Base-by-base conservation (phyloP, 371 early-diverging fungal species). In the Mortierella sp. region DNA sequence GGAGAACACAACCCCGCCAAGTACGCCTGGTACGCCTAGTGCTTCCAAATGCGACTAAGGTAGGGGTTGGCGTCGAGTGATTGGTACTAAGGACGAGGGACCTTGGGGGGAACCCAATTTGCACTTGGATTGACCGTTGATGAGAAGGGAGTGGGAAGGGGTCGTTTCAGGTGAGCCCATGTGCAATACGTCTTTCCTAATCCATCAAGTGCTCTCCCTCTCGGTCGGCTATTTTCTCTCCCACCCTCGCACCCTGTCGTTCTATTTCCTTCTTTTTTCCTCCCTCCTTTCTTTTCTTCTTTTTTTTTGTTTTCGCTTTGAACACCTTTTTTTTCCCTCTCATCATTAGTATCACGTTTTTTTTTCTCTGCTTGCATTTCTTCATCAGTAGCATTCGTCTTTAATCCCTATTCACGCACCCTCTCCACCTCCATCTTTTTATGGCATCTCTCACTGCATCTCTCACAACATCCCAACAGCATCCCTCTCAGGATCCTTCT, bases 161-260 rank as follows among this genome's bases (percentile, higher is more conserved):
- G 47, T 7, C 28, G 13, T 34, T 52, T 52, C 52, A 28, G 30
- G 3, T n/a, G n/a, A n/a, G n/a, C n/a, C n/a, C n/a, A n/a, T n/a
- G n/a, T n/a, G n/a, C n/a, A n/a, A n/a, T n/a, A n/a, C n/a, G n/a
- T n/a, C n/a, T n/a, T n/a, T n/a, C n/a, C n/a, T 7, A n/a, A 9
- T 6, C 23, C 6, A 14, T 14, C 23, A 8, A 13, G 23, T 16
- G 21, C 50, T 27, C 50, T 27, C 53, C 31, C 42, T 54, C 23
- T 54, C 24, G 14, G n/a, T n/a, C n/a, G n/a, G 6, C 54, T 38
- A 16, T 23, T 54, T 54, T 54, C 34, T 34, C 14, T 52, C n/a
- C n/a, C n/a, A n/a, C 34, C 7, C 41, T 39, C 24, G 13, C n/a
- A 19, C 6, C 39, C 21, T 13, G 19, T 6, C 41, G 23, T 39